Percentiles rank a stretch among this genome's conserved stretches.
Evolutionary conservation across 176 grass and related monocot genomes (phyloP).

Genomic region (Carex pumila): DNA sequence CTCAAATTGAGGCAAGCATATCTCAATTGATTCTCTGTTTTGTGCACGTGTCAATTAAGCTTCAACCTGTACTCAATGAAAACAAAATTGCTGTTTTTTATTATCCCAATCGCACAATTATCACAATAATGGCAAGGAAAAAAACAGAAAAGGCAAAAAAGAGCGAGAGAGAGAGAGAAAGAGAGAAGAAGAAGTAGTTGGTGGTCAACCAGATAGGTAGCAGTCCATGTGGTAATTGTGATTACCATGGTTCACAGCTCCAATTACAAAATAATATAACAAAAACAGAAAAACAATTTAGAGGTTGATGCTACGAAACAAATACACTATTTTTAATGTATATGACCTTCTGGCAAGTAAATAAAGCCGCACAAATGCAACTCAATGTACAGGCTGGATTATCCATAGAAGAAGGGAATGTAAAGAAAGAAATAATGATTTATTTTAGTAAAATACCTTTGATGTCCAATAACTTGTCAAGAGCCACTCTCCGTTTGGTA

Average conservation of each 20-base stretch:
- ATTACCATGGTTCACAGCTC: not conserved
- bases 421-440: not conserved
- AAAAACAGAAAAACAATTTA: not conserved
- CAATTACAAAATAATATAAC: not conserved
- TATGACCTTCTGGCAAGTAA: not conserved
- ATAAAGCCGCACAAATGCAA: not conserved
- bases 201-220: not conserved
- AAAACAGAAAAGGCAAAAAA: no score
- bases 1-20: not conserved
- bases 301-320: not conserved
- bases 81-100: not conserved
- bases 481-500: conserved; percentile 36
- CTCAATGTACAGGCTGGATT: not conserved
- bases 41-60: not conserved
- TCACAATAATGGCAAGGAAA: not conserved
- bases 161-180: no score
- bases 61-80: not conserved
- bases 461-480: conserved; percentile 77
- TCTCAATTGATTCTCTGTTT: not conserved
- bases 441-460: conserved; percentile 41
- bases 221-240: not conserved
- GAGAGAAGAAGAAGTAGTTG: no score
- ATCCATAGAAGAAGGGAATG: not conserved
- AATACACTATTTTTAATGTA: not conserved
- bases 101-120: not conserved